Conservation (phyloP, 176 grass and related monocot species). For the Phragmites australis region DNA sequence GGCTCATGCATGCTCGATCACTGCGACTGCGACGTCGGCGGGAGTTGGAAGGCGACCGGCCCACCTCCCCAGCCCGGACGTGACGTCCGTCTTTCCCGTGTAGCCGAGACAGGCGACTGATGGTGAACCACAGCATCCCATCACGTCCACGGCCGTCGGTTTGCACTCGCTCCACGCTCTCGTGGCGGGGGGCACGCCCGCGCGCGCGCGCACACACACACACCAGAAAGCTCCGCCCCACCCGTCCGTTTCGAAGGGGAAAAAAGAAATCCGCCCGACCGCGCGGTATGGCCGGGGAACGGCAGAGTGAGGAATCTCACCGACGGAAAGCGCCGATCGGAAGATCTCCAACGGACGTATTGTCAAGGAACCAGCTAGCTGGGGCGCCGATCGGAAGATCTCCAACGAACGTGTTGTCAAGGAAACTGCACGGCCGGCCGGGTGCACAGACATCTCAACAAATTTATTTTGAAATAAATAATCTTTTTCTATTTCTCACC, state of each 20-base stretch:
- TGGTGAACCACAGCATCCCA: not conserved
- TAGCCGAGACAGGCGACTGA: not conserved
- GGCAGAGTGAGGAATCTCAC: conserved; percentile 34
- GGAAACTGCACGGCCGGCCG: too few species aligned
- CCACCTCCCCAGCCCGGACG: not conserved
- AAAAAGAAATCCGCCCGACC: not conserved
- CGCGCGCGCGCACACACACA: not conserved
- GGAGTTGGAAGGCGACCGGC: too few species aligned
- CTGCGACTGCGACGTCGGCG: not conserved
- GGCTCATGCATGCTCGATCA: not conserved
- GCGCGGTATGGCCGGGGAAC: conserved; percentile 16
- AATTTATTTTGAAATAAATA: too few species aligned
- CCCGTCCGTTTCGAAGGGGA: not conserved
- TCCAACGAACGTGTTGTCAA: too few species aligned
- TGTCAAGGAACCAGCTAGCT: not conserved
- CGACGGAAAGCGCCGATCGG: not conserved
- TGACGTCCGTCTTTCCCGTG: not conserved
- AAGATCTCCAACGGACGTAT: not conserved
- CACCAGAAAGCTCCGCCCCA: not conserved
- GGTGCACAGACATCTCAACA: too few species aligned
- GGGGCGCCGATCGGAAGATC: not conserved
- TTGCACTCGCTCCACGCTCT: not conserved
- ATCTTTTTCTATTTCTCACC: too few species aligned
- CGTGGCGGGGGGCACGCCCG: not conserved
- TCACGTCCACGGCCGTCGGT: not conserved